Conservation (phyloP, 176 grass and related monocot genomes). For the Tillandsia fasciculata region DNA sequence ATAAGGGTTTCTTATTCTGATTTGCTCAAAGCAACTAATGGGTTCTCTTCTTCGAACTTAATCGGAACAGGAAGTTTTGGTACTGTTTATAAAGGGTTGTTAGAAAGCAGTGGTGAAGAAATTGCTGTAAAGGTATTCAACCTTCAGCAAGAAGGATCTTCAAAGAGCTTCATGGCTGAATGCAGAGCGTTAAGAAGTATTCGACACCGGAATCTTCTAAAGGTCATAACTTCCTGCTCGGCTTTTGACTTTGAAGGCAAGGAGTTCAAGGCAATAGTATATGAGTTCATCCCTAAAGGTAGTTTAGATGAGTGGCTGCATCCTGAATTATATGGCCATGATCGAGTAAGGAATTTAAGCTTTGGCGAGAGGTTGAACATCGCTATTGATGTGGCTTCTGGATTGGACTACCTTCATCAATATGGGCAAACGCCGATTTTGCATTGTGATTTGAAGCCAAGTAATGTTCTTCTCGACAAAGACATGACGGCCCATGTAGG, state of each 20-base stretch:
- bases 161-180: slow-evolving; percentile 52
- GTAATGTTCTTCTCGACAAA: slow-evolving; percentile 11
- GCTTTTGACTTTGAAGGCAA: slow-evolving; percentile 33
- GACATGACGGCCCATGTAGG: neutral
- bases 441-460: slow-evolving; percentile 18
- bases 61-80: slow-evolving; percentile 38
- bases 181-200: slow-evolving; percentile 36
- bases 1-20: slow-evolving; percentile 37
- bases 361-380: neutral
- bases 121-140: slow-evolving; percentile 51
- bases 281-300: slow-evolving; percentile 38
- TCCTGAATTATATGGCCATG: neutral
- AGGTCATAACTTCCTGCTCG: slow-evolving; percentile 40
- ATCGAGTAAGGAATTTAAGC: neutral
- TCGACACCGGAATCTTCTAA: slow-evolving; percentile 48
- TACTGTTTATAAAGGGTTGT: slow-evolving; percentile 31
- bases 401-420: slow-evolving; percentile 5
- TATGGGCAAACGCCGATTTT: neutral
- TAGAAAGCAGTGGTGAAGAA: slow-evolving; percentile 13
- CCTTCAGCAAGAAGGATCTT: slow-evolving; percentile 32
- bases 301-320: slow-evolving; percentile 48
- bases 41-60: slow-evolving; percentile 31
- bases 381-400: neutral
- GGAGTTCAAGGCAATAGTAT: slow-evolving; percentile 49
- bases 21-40: slow-evolving; percentile 37